A percentile compares a stretch with the other conserved stretches of the same genome.
These are phyloP conservation scores for Vitis riparia DNA, from an alignment of 164 flowering plant genomes.

Conservation along the genomic window DNA sequence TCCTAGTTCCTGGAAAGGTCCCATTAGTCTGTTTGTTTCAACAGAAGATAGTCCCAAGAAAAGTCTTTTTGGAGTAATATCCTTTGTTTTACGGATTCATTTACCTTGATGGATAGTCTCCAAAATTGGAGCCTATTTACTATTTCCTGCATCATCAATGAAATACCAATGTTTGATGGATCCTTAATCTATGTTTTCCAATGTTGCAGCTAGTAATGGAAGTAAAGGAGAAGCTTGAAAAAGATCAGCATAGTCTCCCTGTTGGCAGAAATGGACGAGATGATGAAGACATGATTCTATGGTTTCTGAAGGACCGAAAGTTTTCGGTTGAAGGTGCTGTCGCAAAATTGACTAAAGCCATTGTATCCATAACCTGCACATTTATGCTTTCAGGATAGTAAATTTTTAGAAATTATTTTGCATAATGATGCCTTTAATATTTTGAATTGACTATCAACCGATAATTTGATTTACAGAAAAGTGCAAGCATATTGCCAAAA, in stretches of 20 bases:
- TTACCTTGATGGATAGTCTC: too few relatives aligned
- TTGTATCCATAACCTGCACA: conserved; percentile 55
- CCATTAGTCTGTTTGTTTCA: too few relatives aligned
- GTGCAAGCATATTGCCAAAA: too few relatives aligned
- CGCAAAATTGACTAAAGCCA: conserved; percentile 74
- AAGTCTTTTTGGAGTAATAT: too few relatives aligned
- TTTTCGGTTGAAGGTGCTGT: conserved; percentile 68
- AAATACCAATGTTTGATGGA: background rate
- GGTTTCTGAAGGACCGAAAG: conserved; percentile 88
- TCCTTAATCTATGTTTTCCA: background rate
- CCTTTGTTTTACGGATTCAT: too few relatives aligned
- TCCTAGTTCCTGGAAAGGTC: too few relatives aligned
- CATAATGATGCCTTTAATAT: background rate
- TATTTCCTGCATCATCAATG: background rate
- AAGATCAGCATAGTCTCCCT: conserved; percentile 58
- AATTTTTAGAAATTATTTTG: background rate
- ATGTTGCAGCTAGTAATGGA: conserved; percentile 67
- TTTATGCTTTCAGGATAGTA: conserved; percentile 4
- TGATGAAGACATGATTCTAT: conserved; percentile 87
- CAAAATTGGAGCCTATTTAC: too few relatives aligned
- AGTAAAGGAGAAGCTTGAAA: conserved; percentile 80
- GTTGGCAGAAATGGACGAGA: conserved; percentile 87
- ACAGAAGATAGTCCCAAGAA: too few relatives aligned
- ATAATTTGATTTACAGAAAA: too few relatives aligned
- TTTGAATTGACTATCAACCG: background rate